Base-by-base conservation (phyloP, 257 asterid genomes). In the Nicotiana knightiana region DNA sequence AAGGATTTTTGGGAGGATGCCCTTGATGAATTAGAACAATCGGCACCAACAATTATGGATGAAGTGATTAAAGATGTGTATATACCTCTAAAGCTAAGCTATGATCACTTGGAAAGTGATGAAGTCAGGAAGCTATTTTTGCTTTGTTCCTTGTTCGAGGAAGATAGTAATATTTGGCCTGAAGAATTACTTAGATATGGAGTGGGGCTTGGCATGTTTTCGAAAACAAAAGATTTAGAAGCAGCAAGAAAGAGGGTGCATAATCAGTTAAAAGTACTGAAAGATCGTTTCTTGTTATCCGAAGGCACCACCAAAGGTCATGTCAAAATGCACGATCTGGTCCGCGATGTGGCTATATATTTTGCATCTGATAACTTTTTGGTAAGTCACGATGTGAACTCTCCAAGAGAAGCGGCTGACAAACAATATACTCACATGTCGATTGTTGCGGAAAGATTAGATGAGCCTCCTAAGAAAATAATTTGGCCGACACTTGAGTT, bases 61-160 rank as follows among this genome's bases (percentile, higher is more conserved):
- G 63, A 81, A n/a, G 66, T 82, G 26, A 61, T 70, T 73, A 26
- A 15, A 39, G 62, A 66, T 16, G 87, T 82, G 7, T 84, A 84
- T 53, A 26, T 24, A 26, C 84, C 78, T n/a, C 43, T 84, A 24
- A 61, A 82, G 82, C 61, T 79, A 10, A 84, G 89, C 54, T 86
- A 84, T 81, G 77, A 67, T 61, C 76, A 46, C 32, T 54, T 86
- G 30, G 84, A 82, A 71, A 78, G 73, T 66, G 67, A 73, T 3
- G 84, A 86, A 75, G 83, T 77, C 67, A 82, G 63, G 65, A 10
- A 58, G 13, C 76, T 84, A 6, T 84, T 86, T 61, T 73, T 84
- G 46, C 59, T 84, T 33, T 84, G 87, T 57, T 86, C 75, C 67
- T 79, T 84, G 77, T 86, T 82, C 51, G 81, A 63, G 7, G 86